Conservation (phyloP, 306 rosid species). For the Corylus avellana region DNA sequence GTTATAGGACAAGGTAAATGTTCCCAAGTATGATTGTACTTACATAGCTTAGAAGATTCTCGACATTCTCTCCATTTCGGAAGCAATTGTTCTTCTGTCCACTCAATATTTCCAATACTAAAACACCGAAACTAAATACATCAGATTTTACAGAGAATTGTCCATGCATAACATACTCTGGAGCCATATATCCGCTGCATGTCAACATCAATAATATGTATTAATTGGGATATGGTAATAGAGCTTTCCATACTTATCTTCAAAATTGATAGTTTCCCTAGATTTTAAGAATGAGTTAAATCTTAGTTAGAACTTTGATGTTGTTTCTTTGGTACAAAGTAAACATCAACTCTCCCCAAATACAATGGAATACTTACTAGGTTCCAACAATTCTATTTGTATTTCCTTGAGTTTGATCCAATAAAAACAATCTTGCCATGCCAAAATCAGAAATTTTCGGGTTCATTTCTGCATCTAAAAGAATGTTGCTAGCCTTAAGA, state of each 20-base stretch:
- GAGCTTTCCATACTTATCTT: no score
- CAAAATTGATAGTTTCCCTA: no score
- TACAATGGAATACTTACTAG: constrained; percentile 26
- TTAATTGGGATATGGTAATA: no score
- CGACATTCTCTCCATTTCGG: constrained; percentile 11
- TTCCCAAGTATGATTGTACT: not conserved
- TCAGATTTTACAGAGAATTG: constrained; percentile 5
- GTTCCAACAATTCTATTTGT: constrained; percentile 45
- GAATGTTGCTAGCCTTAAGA: constrained; percentile 47
- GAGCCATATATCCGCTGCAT: constrained; percentile 19
- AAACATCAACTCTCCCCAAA: not conserved
- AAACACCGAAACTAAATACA: constrained; percentile 3
- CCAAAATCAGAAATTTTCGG: constrained; percentile 59
- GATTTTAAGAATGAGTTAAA: not conserved
- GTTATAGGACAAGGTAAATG: not conserved
- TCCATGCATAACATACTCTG: constrained; percentile 17
- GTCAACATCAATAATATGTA: not conserved
- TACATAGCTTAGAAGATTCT: constrained; percentile 39
- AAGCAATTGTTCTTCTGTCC: constrained; percentile 16
- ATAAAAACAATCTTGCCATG: constrained; percentile 33
- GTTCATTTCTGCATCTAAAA: constrained; percentile 41
- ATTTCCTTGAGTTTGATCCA: constrained; percentile 35
- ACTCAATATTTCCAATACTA: constrained; percentile 1
- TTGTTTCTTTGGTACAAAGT: not conserved
- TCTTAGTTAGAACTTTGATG: not conserved